Evolutionary conservation across 345 rosid genomes (phyloP).

Genomic region (Hibiscus tridactylites): DNA sequence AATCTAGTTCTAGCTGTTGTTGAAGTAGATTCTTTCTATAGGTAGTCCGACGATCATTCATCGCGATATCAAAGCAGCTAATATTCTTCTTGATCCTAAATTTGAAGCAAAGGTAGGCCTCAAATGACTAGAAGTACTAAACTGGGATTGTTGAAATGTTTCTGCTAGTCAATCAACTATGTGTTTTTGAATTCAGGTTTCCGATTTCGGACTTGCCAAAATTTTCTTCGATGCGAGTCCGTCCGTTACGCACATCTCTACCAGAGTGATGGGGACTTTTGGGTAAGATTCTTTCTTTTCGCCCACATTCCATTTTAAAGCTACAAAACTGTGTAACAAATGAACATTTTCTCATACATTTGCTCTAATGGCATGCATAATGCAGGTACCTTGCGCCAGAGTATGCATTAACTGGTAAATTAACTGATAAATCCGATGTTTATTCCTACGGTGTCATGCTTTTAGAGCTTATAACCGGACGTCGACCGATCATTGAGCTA

Average conservation of each 20-base stretch:
- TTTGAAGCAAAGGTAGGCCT: slow-evolving; percentile 67
- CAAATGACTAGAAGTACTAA: background rate
- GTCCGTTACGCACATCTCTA: slow-evolving; percentile 51
- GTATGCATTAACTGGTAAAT: slow-evolving; percentile 72
- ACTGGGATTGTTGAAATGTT: too few species aligned
- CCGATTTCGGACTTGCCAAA: slow-evolving; percentile 84
- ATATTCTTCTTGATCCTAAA: slow-evolving; percentile 60
- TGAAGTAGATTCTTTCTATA: slow-evolving; percentile 12
- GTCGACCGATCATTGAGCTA: slow-evolving; percentile 38
- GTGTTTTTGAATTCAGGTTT: slow-evolving; percentile 38
- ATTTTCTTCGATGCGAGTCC: slow-evolving; percentile 36
- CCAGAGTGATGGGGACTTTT: slow-evolving; percentile 81
- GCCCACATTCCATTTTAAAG: background rate
- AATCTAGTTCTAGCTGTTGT: background rate
- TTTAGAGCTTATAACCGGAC: slow-evolving; percentile 70
- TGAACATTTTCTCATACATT: background rate
- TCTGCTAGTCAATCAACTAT: background rate
- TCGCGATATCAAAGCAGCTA: slow-evolving; percentile 29
- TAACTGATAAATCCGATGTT: slow-evolving; percentile 72
- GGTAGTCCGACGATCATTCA: slow-evolving; percentile 82
- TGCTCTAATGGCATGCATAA: background rate
- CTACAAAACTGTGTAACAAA: background rate
- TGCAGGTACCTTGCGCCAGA: slow-evolving; percentile 55
- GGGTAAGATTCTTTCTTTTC: slow-evolving; percentile 36
- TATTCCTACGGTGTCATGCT: slow-evolving; percentile 74